Percentiles rank a stretch among this genome's conserved stretches.
These are phyloP conservation scores for Vanrija pseudolonga DNA, from an alignment of 1,284 basidiomycete genomes.

Conservation along the genomic window DNA sequence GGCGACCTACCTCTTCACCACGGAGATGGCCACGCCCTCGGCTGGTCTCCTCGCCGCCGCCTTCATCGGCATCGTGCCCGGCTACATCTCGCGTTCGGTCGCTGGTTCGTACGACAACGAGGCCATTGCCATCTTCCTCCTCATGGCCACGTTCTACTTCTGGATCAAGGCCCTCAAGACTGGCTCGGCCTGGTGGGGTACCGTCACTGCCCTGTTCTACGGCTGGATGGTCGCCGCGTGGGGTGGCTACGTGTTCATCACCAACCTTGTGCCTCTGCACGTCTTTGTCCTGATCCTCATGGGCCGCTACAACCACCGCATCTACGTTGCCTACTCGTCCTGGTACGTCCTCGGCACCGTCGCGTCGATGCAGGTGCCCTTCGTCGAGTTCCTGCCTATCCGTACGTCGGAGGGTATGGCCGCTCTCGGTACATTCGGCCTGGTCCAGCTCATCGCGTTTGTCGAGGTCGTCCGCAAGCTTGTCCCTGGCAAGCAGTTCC, in stretches of 20 bases:
- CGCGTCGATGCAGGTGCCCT: constrained; percentile 98
- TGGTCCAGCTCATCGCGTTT: constrained; percentile 94
- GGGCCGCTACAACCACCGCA: constrained; percentile 89
- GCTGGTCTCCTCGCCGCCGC: constrained; percentile 95
- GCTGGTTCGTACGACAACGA: constrained; percentile 99
- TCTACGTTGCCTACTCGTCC: constrained; percentile 93
- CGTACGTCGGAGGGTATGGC: constrained; percentile 99
- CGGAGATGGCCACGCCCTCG: constrained; percentile 87
- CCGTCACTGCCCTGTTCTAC: constrained; percentile 90
- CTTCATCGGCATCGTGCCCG: constrained; percentile 95
- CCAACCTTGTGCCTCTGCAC: constrained; percentile 99
- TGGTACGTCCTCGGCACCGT: constrained; percentile 98
- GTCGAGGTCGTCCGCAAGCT: constrained; percentile 83
- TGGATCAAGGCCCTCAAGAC: constrained; percentile 97
- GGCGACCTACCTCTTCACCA: constrained; percentile 97
- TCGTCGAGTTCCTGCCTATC: constrained; percentile 98
- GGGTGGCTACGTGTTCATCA: constrained; percentile 99
- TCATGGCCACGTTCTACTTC: constrained; percentile 97
- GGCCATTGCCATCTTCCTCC: constrained; percentile 98
- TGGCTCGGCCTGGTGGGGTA: constrained; percentile 88
- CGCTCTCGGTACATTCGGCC: constrained; percentile 92
- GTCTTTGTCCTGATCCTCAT: constrained; percentile 88
- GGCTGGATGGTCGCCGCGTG: constrained; percentile 99
- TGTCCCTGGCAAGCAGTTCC: constrained; percentile 90
- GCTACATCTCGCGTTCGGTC: constrained; percentile 97